These are phyloP conservation scores for Suillus cothurnatus DNA, from an alignment of 768 basidiomycete genomes.

Conservation along the genomic window DNA sequence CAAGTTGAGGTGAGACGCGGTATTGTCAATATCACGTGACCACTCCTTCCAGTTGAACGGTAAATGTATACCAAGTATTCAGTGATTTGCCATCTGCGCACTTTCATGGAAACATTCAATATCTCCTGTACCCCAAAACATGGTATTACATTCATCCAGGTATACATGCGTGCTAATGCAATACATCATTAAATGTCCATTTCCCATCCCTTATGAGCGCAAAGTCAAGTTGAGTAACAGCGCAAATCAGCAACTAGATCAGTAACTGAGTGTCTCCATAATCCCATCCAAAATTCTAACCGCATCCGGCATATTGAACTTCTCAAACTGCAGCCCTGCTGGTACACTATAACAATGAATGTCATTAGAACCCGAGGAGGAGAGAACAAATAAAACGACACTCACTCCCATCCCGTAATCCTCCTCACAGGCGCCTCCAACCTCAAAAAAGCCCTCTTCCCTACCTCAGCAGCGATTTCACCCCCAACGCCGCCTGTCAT, in stretches of 20 bases:
- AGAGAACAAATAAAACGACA: conserved; percentile 22
- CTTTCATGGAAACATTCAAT: neutral
- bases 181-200: conserved; percentile 4
- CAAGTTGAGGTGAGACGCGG: no score
- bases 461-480: conserved; percentile 90
- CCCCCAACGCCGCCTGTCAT: conserved; percentile 86
- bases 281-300: conserved; percentile 82
- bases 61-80: no score
- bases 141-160: neutral
- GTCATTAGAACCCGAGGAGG: conserved; percentile 3
- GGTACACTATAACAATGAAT: conserved; percentile 58
- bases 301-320: conserved; percentile 89
- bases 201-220: neutral
- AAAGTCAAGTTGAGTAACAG: neutral
- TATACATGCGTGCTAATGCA: conserved; percentile 5
- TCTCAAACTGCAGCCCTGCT: conserved; percentile 83
- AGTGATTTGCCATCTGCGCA: no score
- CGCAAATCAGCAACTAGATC: neutral
- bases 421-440: conserved; percentile 86
- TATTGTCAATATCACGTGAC: no score
- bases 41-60: no score
- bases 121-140: neutral
- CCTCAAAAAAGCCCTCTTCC: conserved; percentile 81
- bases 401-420: conserved; percentile 94
- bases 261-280: conserved; percentile 81